phyloP scores from a whole-genome alignment of 495 filamentous ascomycete species.

The Aspergillus affinis region DNA sequence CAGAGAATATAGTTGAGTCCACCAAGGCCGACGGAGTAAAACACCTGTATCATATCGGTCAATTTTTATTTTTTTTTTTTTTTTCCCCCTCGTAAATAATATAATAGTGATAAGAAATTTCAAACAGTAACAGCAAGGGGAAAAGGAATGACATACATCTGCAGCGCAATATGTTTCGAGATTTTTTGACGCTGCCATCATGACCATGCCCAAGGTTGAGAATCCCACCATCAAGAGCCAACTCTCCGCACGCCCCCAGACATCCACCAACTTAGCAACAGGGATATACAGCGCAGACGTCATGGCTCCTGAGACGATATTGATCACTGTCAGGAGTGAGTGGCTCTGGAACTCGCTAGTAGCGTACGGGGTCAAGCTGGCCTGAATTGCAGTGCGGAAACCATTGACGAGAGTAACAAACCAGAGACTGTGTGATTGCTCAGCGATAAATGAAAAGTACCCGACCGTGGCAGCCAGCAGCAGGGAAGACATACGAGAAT shows the following conservation, averaged over 20 bases:
- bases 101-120: neutral
- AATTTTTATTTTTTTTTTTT: too few species aligned
- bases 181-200: constrained; percentile 50
- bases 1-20: constrained; percentile 55
- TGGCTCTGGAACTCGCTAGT: constrained; percentile 55
- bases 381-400: constrained; percentile 30
- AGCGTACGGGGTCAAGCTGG: constrained; percentile 31
- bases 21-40: constrained; percentile 55
- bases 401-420: constrained; percentile 45
- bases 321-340: constrained; percentile 56
- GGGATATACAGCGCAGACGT: constrained; percentile 45
- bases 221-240: constrained; percentile 46
- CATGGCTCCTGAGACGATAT: constrained; percentile 47
- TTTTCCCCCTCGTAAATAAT: neutral
- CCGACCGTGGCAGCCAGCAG: neutral
- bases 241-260: constrained; percentile 59
- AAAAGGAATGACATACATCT: constrained; percentile 29
- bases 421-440: constrained; percentile 37
- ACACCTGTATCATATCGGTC: constrained; percentile 21
- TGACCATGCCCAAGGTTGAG: constrained; percentile 40
- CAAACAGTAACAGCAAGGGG: neutral
- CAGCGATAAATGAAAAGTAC: neutral
- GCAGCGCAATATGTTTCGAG: constrained; percentile 50
- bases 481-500: constrained; percentile 27
- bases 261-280: constrained; percentile 65